Evolutionary conservation across 2,329 filamentous ascomycete genomes (phyloP), one percentile per base, ranked within the genome.

Genomic region (Penicillium decumbens): DNA sequence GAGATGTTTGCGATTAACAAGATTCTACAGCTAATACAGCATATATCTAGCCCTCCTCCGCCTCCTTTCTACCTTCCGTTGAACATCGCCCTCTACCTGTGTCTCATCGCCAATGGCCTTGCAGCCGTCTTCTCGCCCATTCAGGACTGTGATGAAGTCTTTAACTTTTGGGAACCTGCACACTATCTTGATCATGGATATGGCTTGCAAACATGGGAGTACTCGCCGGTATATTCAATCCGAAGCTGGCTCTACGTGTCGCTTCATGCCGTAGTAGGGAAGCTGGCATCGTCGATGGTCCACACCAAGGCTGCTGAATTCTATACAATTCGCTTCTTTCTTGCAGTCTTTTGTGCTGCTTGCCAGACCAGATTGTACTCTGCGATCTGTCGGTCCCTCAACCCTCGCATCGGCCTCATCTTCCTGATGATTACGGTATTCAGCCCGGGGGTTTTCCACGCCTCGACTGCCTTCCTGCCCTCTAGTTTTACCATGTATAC

Each of bases 131-230:
- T 85, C 67, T 85, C 90, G 1, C 93, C 93, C 0, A 95, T 98
- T 57, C 91, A 96, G 69, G 93, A 98, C 71, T 98, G 93, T 68
- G 93, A 98, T 63, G 93, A 98, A 75, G 92, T 92, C 9, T 98
- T 95, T 80, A 98, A 98, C 70, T 98, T 95, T 76, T 98, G 92
- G 90, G 93, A 98, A 64, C 92, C 93, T 0, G 84, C 91, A 0
- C 93, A 98, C 71, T 98, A 96, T 71, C 80, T 98, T 25, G 87
- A 84, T 51, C 90, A 96, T 75, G 88, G 89, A 61, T 92, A 95
- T 65, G 93, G 92, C 33, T 78, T 96, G 43, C 91, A 98, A 74
- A 98, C 93, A 1, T 98, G 93, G 93, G 93, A 98, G 71, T 98
- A 97, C 72, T 95, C 92, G 0, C 93, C 93, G 4, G 85, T 92